A percentile compares a stretch with the other conserved stretches of the same genome.
These are phyloP conservation scores for Aspergillus sparsus DNA, from an alignment of 495 filamentous ascomycete species.

Conservation along the genomic window DNA sequence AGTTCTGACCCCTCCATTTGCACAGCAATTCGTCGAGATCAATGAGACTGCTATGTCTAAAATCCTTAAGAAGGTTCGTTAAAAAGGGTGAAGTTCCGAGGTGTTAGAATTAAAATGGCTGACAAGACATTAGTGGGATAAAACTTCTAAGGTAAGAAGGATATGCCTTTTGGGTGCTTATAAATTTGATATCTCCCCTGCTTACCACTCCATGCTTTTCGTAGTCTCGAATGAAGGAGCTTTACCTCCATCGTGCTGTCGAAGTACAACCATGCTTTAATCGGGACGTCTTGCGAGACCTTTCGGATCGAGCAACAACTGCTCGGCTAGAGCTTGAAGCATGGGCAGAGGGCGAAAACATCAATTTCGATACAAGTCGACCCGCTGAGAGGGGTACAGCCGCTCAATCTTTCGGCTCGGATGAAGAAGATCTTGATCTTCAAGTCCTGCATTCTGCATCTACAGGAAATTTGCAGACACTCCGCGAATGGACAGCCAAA, in stretches of 20 bases:
- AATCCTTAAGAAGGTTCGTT: conserved; percentile 86
- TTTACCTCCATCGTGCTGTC: conserved; percentile 92
- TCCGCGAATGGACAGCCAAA: conserved; percentile 65
- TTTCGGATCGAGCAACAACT: conserved; percentile 94
- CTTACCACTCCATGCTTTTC: conserved; percentile 18
- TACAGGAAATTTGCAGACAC: conserved; percentile 62
- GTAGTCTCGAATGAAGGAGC: conserved; percentile 91
- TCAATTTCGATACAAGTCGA: conserved; percentile 69
- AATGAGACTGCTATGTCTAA: conserved; percentile 98
- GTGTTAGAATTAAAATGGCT: conserved; percentile 18
- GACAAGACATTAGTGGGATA: conserved; percentile 74
- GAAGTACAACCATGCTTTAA: conserved; percentile 99
- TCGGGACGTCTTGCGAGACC: conserved; percentile 88
- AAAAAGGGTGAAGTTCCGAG: background rate
- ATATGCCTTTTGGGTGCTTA: background rate
- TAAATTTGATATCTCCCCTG: background rate
- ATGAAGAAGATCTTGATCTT: conserved; percentile 84
- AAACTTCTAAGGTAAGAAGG: conserved; percentile 81
- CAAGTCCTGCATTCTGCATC: conserved; percentile 86
- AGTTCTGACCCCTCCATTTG: background rate
- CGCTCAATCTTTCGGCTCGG: conserved; percentile 64
- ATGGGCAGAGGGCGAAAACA: conserved; percentile 94
- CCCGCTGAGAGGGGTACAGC: conserved; percentile 62
- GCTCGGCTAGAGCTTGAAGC: conserved; percentile 89
- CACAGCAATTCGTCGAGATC: conserved; percentile 91